Percentiles rank a stretch among this genome's conserved stretches.
Conservation (phyloP, 768 basidiomycete species). For the Podaxis sp. region DNA sequence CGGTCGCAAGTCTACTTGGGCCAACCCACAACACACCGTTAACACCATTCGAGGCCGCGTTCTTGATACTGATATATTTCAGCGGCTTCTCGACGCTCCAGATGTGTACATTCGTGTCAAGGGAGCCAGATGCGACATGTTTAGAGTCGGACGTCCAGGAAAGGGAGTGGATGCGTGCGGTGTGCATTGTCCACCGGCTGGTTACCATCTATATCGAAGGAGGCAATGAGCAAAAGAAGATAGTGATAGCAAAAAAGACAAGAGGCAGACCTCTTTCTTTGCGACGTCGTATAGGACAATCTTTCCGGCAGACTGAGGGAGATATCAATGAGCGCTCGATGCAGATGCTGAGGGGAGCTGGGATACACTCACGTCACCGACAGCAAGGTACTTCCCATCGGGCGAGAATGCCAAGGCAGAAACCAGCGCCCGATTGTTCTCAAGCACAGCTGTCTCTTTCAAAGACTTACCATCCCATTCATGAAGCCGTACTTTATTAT, state of each 20-base stretch:
- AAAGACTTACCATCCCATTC: conserved; percentile 66
- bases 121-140: conserved; percentile 81
- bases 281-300: conserved; percentile 72
- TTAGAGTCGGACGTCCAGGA: conserved; percentile 70
- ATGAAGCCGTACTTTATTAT: conserved; percentile 70
- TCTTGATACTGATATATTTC: conserved; percentile 78
- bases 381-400: conserved; percentile 69
- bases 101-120: conserved; percentile 91
- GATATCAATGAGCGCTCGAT: conserved; percentile 4
- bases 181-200: conserved; percentile 83
- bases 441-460: conserved; percentile 50
- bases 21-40: conserved; percentile 76
- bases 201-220: conserved; percentile 47
- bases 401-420: conserved; percentile 77
- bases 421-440: conserved; percentile 67
- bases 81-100: conserved; percentile 72
- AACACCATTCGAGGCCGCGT: conserved; percentile 83
- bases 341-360: neutral
- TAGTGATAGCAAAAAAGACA: neutral
- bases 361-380: conserved; percentile 72
- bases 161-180: conserved; percentile 75
- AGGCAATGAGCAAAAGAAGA: neutral
- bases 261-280: conserved; percentile 49
- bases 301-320: conserved; percentile 68
- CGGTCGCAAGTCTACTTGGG: conserved; percentile 54